Percentiles rank a stretch among this genome's conserved stretches.
These are phyloP conservation scores for Lachancea dasiensis DNA, from an alignment of 805 yeast species.

Conservation along the genomic window DNA sequence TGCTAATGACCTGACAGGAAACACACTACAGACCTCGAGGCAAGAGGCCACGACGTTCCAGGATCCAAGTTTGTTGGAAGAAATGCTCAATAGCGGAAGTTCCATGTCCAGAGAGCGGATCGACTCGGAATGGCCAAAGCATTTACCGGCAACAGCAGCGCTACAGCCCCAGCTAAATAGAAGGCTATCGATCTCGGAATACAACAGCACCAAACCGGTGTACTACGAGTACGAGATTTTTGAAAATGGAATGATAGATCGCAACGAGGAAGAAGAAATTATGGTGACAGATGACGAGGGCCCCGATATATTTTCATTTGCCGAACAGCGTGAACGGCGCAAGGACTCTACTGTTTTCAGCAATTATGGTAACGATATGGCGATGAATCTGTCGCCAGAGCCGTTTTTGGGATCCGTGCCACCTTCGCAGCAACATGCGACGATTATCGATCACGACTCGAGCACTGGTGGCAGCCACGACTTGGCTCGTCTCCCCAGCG, in stretches of 20 bases:
- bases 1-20: slow-evolving; percentile 29
- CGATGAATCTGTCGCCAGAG: slow-evolving; percentile 6
- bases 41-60: neutral
- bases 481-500: slow-evolving; percentile 1
- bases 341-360: slow-evolving; percentile 10
- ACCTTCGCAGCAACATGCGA: neutral
- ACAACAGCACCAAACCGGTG: slow-evolving; percentile 23
- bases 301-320: slow-evolving; percentile 5
- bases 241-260: slow-evolving; percentile 10
- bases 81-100: slow-evolving; percentile 9
- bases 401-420: slow-evolving; percentile 1
- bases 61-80: slow-evolving; percentile 11
- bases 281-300: slow-evolving; percentile 12
- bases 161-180: slow-evolving; percentile 6
- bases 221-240: slow-evolving; percentile 30
- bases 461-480: slow-evolving; percentile 1
- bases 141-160: neutral
- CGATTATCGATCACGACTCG: neutral
- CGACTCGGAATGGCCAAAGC: neutral
- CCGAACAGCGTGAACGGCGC: slow-evolving; percentile 5
- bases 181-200: slow-evolving; percentile 29
- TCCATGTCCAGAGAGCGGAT: slow-evolving; percentile 2
- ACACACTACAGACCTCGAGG: slow-evolving; percentile 20
- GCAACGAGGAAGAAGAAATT: slow-evolving; percentile 8
- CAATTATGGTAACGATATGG: slow-evolving; percentile 11